Conservation (phyloP, 345 rosid genomes). For the Populus pruinosa region DNA sequence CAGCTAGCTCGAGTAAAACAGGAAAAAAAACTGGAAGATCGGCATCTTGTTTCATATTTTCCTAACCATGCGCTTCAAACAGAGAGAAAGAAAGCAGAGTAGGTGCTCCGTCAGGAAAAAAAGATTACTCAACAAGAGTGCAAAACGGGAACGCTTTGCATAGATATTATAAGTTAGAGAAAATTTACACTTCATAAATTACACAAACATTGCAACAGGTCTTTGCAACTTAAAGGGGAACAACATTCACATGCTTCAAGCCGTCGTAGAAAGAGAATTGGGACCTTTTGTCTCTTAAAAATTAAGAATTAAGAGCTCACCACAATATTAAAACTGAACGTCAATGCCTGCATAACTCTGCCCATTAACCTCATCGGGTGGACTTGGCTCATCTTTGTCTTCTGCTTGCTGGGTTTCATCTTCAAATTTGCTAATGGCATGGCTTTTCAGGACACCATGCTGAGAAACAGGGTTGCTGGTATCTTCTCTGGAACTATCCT, state of each 20-base stretch:
- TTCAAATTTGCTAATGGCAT: constrained; percentile 15
- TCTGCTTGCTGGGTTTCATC: constrained; percentile 20
- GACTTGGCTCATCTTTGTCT: constrained; percentile 23
- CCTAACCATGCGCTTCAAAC: neutral
- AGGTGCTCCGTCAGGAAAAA: neutral
- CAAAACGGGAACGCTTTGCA: constrained; percentile 20
- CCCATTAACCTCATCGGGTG: constrained; percentile 26
- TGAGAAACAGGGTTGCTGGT: constrained; percentile 11
- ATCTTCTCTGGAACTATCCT: constrained; percentile 19
- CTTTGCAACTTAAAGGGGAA: constrained; percentile 26
- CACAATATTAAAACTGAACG: constrained; percentile 27
- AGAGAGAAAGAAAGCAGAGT: neutral
- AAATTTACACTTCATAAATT: constrained; percentile 55
- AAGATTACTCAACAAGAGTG: constrained; percentile 14
- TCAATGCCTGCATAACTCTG: constrained; percentile 24
- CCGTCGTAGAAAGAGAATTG: constrained; percentile 17
- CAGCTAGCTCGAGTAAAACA: neutral
- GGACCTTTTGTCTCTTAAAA: constrained; percentile 27
- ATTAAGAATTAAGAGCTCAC: constrained; percentile 38
- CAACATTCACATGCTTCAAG: constrained; percentile 32
- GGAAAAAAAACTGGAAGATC: neutral
- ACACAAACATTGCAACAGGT: constrained; percentile 29
- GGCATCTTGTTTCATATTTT: neutral
- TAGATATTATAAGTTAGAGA: constrained; percentile 40
- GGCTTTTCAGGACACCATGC: constrained; percentile 11